Base-by-base conservation (phyloP, 208 protist genomes). In the Trypanosoma brucei region DNA sequence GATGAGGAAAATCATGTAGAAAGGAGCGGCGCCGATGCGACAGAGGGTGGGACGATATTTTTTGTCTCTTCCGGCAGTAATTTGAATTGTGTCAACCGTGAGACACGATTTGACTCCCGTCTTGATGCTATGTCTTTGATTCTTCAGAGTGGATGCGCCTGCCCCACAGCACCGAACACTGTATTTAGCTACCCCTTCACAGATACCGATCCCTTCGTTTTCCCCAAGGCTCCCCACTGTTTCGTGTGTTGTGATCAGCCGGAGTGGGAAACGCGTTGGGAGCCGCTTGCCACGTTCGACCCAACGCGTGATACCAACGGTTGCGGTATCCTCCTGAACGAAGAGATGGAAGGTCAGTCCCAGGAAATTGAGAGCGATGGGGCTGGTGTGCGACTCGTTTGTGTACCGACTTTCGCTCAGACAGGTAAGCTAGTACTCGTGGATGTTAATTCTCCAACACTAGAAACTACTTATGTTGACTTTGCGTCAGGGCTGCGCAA, bases 141-240 rank as follows among this genome's bases (percentile, higher is more conserved):
- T 30, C 53, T 96, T 46, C 79, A 64, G 49, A 84, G 73, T 3
- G 86, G 84, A 2, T 94, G 88, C 44, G 78, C 88, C 34, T 94
- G 85, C 57, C 93, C 93, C 13, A 96, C 93, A 13, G 89, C 91
- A 0, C 93, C 93, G 3, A 94, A 96, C 72, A 96, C 88, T 2
- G 73, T 96, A n/a, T 90, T 86, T 61, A 95, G 93, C 53, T 97
- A 96, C 57, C 90, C 93, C 8, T 97, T 95, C 59, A 68, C 75
- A 48, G 60, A 88, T 9, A 50, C 55, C 0, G 93, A 97, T 56
- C 93, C 93, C 6, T 96, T 97, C 64, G 56, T 95, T 36, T 93
- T 96, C 55, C 31, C 62, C 13, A 44, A 54, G 1, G 62, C 78
- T 30, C 91, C 93, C 14, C 85, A 95, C 74, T 87, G 92, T 63